A percentile compares a stretch with the other conserved stretches of the same genome.
phyloP scores from a whole-genome alignment of 1,284 basidiomycete species.

The Tylopilus sp. region DNA sequence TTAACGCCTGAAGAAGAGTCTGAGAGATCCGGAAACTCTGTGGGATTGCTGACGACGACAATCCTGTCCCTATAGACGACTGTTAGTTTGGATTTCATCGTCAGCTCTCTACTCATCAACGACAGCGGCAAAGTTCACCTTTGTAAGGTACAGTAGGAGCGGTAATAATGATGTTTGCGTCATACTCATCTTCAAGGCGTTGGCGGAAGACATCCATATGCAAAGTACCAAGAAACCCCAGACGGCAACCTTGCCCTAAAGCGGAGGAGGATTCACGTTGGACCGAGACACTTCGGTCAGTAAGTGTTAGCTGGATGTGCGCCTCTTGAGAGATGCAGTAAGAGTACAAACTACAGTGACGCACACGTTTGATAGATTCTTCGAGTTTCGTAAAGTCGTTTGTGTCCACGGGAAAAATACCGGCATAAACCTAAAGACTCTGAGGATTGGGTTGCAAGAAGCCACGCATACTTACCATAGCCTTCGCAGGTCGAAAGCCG shows the following conservation, averaged over 20 bases:
- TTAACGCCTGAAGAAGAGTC: conserved; percentile 62
- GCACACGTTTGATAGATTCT: conserved; percentile 88
- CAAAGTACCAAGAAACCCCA: conserved; percentile 93
- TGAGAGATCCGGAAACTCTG: conserved; percentile 81
- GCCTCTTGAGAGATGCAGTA: conserved; percentile 11
- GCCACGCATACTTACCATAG: conserved; percentile 62
- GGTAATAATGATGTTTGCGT: conserved; percentile 85
- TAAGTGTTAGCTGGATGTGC: conserved; percentile 64
- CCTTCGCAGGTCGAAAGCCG: conserved; percentile 89
- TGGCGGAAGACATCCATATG: conserved; percentile 98
- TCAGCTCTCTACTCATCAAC: conserved; percentile 3
- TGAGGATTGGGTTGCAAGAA: conserved; percentile 2
- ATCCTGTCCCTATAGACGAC: conserved; percentile 72
- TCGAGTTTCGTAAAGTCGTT: conserved; percentile 91
- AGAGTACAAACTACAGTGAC: conserved; percentile 21
- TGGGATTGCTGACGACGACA: conserved; percentile 81
- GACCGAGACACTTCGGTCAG: conserved; percentile 88
- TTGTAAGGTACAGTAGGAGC: conserved; percentile 93
- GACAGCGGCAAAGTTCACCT: conserved; percentile 44
- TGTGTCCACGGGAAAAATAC: conserved; percentile 90
- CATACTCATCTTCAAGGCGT: conserved; percentile 94
- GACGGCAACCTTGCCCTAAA: conserved; percentile 89
- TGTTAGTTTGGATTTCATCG: conserved; percentile 33
- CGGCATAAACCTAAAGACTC: conserved; percentile 77
- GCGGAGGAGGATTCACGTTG: conserved; percentile 91